Percentiles rank a stretch among this genome's conserved stretches.
These are phyloP conservation scores for Aspergillus hortae DNA, from an alignment of 2,329 filamentous ascomycete genomes.

Conservation along the genomic window DNA sequence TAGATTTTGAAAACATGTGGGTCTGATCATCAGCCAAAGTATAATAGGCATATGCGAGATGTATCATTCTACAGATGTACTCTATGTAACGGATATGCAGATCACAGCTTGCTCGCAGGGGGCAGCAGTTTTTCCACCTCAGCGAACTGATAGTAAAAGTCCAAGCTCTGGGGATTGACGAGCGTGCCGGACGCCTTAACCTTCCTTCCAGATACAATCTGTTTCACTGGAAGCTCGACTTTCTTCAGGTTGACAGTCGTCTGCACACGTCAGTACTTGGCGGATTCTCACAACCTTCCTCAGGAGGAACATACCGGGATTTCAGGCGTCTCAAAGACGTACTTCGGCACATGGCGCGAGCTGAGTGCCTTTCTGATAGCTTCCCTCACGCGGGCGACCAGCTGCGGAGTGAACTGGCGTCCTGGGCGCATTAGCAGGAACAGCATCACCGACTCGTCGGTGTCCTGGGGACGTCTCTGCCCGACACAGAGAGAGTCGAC, in stretches of 20 bases:
- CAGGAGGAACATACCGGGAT: constrained; percentile 63
- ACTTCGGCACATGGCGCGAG: constrained; percentile 72
- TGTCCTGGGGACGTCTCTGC: constrained; percentile 61
- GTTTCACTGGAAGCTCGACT: constrained; percentile 79
- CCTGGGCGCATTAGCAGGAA: constrained; percentile 61
- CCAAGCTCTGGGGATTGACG: constrained; percentile 69
- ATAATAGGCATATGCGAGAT: too few relatives aligned
- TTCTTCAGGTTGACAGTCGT: constrained; percentile 83
- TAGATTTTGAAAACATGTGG: too few relatives aligned
- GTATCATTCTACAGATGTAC: not conserved
- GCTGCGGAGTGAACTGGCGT: constrained; percentile 48
- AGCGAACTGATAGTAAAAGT: constrained; percentile 77
- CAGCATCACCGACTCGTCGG: constrained; percentile 57
- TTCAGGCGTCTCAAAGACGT: constrained; percentile 74
- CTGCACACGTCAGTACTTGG: constrained; percentile 36
- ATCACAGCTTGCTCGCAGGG: constrained; percentile 20
- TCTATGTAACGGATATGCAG: not conserved
- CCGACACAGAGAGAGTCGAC: constrained; percentile 77
- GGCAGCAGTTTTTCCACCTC: constrained; percentile 61
- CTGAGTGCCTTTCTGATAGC: constrained; percentile 65
- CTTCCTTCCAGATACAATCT: constrained; percentile 71
- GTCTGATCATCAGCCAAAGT: too few relatives aligned
- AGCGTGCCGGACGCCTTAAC: constrained; percentile 75
- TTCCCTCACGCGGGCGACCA: constrained; percentile 60
- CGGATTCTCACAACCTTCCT: not conserved